Percentiles rank a stretch among this genome's conserved stretches.
Conservation (phyloP, 2,329 filamentous ascomycete genomes). For the Shiraia sp. region DNA sequence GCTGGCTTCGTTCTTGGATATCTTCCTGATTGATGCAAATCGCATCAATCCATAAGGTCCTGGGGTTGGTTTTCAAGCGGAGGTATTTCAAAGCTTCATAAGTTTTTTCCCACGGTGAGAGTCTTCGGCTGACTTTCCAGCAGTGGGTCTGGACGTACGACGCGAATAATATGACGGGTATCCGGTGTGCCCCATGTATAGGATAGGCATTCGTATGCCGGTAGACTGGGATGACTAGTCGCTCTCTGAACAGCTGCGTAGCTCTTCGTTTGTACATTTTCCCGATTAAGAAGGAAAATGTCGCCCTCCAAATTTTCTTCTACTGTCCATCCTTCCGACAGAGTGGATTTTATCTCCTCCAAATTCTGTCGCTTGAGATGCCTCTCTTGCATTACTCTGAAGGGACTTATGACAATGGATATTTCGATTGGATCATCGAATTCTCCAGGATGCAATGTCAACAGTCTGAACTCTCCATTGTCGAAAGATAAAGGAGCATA, state of each 20-base stretch:
- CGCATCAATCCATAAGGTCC: conserved; percentile 12
- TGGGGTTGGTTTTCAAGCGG: neutral
- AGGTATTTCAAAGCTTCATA: conserved; percentile 3
- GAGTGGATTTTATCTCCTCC: neutral
- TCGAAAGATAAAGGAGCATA: neutral
- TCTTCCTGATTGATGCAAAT: conserved; percentile 9
- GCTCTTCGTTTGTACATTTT: neutral
- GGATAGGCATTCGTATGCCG: conserved; percentile 4
- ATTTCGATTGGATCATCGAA: conserved; percentile 2
- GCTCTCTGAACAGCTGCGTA: neutral
- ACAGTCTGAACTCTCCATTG: conserved; percentile 2
- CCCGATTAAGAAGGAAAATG: neutral
- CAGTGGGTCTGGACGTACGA: neutral
- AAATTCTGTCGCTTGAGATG: neutral
- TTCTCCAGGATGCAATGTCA: conserved; percentile 2
- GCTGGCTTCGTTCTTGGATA: conserved; percentile 2
- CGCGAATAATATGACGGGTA: neutral
- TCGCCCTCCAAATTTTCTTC: conserved; percentile 2
- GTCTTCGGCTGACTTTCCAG: neutral
- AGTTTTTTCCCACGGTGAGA: conserved; percentile 1
- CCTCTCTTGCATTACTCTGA: neutral
- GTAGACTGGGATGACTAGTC: neutral
- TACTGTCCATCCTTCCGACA: neutral
- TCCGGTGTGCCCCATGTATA: conserved; percentile 6
- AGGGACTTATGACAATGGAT: neutral